Evolutionary conservation across 768 basidiomycete species (phyloP), one percentile per base, ranked within the genome.

Genomic region (Leccinellum albellum): DNA sequence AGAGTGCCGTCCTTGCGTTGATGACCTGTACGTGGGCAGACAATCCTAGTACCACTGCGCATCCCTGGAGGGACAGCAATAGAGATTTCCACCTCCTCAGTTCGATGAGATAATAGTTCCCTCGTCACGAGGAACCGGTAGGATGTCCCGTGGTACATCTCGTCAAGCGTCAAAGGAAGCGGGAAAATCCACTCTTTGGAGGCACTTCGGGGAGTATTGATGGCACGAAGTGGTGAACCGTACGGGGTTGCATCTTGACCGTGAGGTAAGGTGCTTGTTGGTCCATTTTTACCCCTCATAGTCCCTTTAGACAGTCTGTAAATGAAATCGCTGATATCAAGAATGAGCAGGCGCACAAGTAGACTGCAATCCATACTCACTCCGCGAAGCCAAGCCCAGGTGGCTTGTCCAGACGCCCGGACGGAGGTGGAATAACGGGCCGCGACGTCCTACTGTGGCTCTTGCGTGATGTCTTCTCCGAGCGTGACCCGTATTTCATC

Each of bases 151-250:
- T 68, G 69, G 66, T 79, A 83, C 33, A 88, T 74, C 60, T 88
- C 85, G 56, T 87, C 83, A 20, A 89, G 77, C 2, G 81, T 78
- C 54, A 87, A 70, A 17, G 76, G 74, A 6, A 89, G 78, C 0
- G 84, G 80, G 71, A 86, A 88, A n/a, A 80, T 74, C 85, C 87
- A 88, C 66, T 87, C 86, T 59, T 79, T 79, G 29, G 78, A 75
- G 42, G 66, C 61, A 26, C 77, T 77, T 42, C 70, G 63, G 51
- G 58, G 78, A 60, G 57, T 78, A 72, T 62, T 79, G 68, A 58
- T 79, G 67, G 58, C 67, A 63, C 55, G 70, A 17, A 81, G 70
- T 13, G 78, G 78, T 32, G 78, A 73, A 6, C 67, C 70, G 53
- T 72, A 77, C 2, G 63, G 50, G 10, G 48, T 60, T 42, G 60